These are phyloP conservation scores for Achlya hypogyna DNA, from an alignment of 352 stramenopile genomes.

Conservation along the genomic window DNA sequence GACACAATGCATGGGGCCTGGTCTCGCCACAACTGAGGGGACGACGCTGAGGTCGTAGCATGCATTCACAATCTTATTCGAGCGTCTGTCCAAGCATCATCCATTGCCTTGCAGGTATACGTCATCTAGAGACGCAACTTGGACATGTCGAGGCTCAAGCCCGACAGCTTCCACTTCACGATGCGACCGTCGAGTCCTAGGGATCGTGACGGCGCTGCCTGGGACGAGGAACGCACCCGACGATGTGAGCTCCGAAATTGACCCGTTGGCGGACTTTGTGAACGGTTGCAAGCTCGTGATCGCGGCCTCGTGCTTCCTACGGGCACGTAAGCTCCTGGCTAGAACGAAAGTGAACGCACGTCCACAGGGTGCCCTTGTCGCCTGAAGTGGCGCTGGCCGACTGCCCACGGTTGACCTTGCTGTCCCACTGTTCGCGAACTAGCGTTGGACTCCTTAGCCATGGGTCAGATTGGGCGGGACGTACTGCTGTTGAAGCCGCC, in stretches of 20 bases:
- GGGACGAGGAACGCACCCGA: constrained; percentile 41
- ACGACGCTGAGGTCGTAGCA: neutral
- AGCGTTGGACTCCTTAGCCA: neutral
- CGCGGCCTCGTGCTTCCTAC: constrained; percentile 75
- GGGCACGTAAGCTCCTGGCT: neutral
- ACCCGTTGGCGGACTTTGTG: constrained; percentile 34
- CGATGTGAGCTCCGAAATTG: constrained; percentile 69
- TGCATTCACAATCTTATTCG: neutral
- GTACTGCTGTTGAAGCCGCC: constrained; percentile 18
- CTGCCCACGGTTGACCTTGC: constrained; percentile 75
- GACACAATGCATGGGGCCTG: neutral
- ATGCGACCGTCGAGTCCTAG: constrained; percentile 73
- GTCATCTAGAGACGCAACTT: constrained; percentile 60
- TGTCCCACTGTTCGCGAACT: constrained; percentile 61
- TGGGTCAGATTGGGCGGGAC: neutral
- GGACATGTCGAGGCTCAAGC: constrained; percentile 64
- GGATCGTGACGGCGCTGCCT: no score
- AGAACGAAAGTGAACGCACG: constrained; percentile 27
- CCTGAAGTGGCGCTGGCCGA: constrained; percentile 70
- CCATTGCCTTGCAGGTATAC: neutral
- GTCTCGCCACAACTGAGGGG: neutral
- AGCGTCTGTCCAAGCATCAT: neutral
- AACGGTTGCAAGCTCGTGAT: constrained; percentile 80
- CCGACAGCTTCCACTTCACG: constrained; percentile 66
- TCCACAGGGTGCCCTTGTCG: constrained; percentile 77